These are phyloP conservation scores for Medicago arabica DNA, from an alignment of 306 rosid genomes.

Conservation along the genomic window DNA sequence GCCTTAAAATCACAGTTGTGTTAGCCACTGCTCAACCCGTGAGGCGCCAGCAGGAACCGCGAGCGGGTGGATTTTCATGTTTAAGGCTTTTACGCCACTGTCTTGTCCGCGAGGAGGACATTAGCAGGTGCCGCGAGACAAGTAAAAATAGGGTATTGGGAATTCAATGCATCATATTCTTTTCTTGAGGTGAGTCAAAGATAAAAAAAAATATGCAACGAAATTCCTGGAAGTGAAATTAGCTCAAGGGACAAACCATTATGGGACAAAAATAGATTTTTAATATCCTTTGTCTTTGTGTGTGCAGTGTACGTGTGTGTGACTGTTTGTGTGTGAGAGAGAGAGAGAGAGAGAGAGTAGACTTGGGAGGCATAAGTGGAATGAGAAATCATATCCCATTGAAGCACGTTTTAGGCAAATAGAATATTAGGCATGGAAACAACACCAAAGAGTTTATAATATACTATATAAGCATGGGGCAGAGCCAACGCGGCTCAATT, in stretches of 20 bases:
- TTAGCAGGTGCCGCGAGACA: too few species aligned
- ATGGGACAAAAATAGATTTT: background rate
- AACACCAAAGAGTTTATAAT: background rate
- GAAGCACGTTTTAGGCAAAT: constrained; percentile 38
- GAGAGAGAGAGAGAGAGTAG: background rate
- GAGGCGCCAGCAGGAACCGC: too few species aligned
- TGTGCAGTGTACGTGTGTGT: background rate
- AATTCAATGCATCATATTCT: too few species aligned
- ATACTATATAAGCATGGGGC: background rate
- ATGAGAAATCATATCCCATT: constrained; percentile 31
- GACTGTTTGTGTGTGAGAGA: too few species aligned
- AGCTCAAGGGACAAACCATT: constrained; percentile 10
- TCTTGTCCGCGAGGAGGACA: too few species aligned
- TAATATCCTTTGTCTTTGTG: background rate
- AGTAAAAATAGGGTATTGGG: too few species aligned
- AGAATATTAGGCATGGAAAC: constrained; percentile 9
- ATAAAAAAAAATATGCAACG: background rate
- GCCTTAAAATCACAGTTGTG: too few species aligned
- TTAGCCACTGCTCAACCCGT: too few species aligned
- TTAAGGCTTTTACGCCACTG: too few species aligned
- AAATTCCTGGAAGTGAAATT: constrained; percentile 41
- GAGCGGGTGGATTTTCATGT: too few species aligned
- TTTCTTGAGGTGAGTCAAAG: too few species aligned
- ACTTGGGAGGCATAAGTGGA: constrained; percentile 34
- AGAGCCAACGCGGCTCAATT: constrained; percentile 37